A percentile compares a stretch with the other conserved stretches of the same genome.
phyloP scores from a whole-genome alignment of 768 basidiomycete genomes.

The Termitomyces sp. region DNA sequence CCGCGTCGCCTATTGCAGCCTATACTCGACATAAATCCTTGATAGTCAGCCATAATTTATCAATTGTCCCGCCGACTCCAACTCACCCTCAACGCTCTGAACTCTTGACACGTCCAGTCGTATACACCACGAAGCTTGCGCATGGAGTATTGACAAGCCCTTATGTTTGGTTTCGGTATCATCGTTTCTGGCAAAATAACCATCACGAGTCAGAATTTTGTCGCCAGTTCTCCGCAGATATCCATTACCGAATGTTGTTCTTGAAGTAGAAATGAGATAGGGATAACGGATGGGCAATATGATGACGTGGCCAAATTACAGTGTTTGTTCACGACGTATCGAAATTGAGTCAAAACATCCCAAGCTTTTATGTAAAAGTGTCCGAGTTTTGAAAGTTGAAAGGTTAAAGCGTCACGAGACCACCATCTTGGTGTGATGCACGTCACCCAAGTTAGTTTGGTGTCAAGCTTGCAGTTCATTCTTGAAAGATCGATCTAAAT shows the following conservation, averaged over 20 bases:
- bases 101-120: background rate
- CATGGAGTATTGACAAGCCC: background rate
- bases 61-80: background rate
- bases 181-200: background rate
- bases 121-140: background rate
- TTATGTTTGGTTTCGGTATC: background rate
- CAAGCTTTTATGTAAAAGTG: background rate
- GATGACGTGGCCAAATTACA: background rate
- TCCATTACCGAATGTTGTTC: background rate
- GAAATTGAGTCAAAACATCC: background rate
- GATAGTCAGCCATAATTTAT: background rate
- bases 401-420: background rate
- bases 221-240: background rate
- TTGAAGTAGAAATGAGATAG: background rate
- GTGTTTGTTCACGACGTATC: background rate
- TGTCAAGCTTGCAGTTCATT: background rate
- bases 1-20: background rate
- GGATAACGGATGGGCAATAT: background rate
- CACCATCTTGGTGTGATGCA: background rate
- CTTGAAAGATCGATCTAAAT: background rate
- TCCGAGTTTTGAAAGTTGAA: background rate
- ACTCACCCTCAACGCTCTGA: background rate
- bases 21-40: background rate
- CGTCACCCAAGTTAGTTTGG: background rate
- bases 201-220: background rate